Evolutionary conservation across 306 rosid species (phyloP).

Genomic region (Prunus mume): DNA sequence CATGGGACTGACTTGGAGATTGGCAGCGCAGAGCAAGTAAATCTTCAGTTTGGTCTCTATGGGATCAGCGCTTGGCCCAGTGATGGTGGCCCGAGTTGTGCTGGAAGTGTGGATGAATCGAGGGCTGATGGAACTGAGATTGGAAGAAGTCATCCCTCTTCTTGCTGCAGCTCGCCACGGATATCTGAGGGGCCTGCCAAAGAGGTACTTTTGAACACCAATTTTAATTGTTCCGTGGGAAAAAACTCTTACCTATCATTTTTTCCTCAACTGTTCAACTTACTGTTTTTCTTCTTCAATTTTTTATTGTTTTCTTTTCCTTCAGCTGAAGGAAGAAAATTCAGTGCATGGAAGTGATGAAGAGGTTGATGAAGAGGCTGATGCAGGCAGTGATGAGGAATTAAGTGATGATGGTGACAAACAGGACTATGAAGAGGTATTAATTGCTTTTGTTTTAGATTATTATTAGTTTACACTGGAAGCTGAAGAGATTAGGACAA

Average conservation of each 20-base stretch:
- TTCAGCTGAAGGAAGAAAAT: slow-evolving; percentile 75
- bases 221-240: neutral
- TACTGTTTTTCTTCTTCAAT: neutral
- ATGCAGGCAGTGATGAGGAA: slow-evolving; percentile 84
- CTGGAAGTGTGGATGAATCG: slow-evolving; percentile 88
- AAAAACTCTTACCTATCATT: neutral
- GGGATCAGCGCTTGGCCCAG: slow-evolving; percentile 97
- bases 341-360: slow-evolving; percentile 96
- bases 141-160: slow-evolving; percentile 75
- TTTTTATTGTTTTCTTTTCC: neutral
- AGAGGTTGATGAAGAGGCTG: slow-evolving; percentile 76
- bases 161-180: slow-evolving; percentile 94
- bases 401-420: slow-evolving; percentile 60
- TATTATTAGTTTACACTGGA: neutral
- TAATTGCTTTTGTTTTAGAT: neutral
- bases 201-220: slow-evolving; percentile 53
- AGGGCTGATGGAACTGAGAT: slow-evolving; percentile 78
- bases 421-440: slow-evolving; percentile 70
- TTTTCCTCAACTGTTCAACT: neutral
- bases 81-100: slow-evolving; percentile 83
- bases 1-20: slow-evolving; percentile 46
- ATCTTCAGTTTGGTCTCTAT: slow-evolving; percentile 93
- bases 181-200: slow-evolving; percentile 67
- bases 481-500: neutral
- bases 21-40: slow-evolving; percentile 77